These are phyloP conservation scores for Lactarius quietus DNA, from an alignment of 768 basidiomycete genomes.

Conservation along the genomic window DNA sequence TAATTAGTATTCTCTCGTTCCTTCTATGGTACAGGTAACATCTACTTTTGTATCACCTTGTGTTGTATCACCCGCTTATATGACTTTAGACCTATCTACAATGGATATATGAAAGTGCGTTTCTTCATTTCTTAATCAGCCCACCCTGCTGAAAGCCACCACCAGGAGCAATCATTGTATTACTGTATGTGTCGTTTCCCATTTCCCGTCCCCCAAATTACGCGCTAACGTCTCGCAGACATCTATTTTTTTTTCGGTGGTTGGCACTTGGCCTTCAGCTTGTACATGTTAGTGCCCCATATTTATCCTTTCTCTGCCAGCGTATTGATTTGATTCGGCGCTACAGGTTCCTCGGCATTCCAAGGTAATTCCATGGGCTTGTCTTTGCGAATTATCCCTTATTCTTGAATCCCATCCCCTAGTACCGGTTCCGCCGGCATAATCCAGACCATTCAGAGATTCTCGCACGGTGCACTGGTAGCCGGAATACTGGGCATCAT, in stretches of 20 bases:
- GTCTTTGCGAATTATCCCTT: neutral
- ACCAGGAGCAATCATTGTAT: slow-evolving; percentile 87
- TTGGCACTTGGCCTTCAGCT: slow-evolving; percentile 88
- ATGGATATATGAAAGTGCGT: slow-evolving; percentile 92
- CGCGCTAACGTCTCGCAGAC: slow-evolving; percentile 48
- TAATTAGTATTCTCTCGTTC: slow-evolving; percentile 80
- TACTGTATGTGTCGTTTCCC: slow-evolving; percentile 60
- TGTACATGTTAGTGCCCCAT: slow-evolving; percentile 70
- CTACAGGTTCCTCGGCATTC: slow-evolving; percentile 87
- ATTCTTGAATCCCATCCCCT: slow-evolving; percentile 1
- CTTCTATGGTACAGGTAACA: slow-evolving; percentile 88
- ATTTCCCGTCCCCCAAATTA: slow-evolving; percentile 26
- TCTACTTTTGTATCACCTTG: slow-evolving; percentile 11
- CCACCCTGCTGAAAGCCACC: slow-evolving; percentile 27
- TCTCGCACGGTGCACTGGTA: slow-evolving; percentile 61
- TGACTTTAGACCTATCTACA: slow-evolving; percentile 79
- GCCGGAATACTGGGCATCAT: slow-evolving; percentile 80
- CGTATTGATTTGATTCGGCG: slow-evolving; percentile 29
- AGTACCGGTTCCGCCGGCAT: slow-evolving; percentile 95
- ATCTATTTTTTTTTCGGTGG: slow-evolving; percentile 96
- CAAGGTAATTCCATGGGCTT: slow-evolving; percentile 48
- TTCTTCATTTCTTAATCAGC: slow-evolving; percentile 8
- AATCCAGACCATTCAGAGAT: slow-evolving; percentile 88
- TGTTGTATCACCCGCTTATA: slow-evolving; percentile 19
- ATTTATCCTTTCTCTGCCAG: slow-evolving; percentile 4